Evolutionary conservation across 345 rosid species (phyloP).

Genomic region (Schrenkiella parvula): DNA sequence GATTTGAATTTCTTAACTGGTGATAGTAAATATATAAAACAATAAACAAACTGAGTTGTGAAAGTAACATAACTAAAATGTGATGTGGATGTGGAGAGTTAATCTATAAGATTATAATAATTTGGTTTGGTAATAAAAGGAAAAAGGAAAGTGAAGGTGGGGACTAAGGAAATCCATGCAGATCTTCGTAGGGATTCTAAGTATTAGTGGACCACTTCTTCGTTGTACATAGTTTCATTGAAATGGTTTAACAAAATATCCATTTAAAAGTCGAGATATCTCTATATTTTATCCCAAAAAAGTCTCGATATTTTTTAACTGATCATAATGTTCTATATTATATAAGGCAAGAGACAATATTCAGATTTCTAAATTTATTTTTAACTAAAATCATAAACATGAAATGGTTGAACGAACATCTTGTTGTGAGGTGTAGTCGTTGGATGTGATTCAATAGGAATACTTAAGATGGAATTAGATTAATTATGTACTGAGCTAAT

Average conservation of each 20-base stretch:
- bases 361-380: neutral
- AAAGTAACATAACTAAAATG: conserved; percentile 10
- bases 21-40: neutral
- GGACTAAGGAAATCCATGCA: conserved; percentile 28
- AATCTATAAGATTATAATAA: conserved; percentile 7
- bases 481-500: too few species aligned
- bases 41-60: neutral
- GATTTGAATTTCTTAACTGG: neutral
- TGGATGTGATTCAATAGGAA: neutral
- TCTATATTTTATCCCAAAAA: too few species aligned
- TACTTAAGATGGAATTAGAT: too few species aligned
- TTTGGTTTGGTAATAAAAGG: conserved; percentile 24
- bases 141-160: conserved; percentile 29
- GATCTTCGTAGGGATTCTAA: conserved; percentile 30
- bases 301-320: neutral
- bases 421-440: neutral
- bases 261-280: conserved; percentile 1
- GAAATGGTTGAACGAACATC: neutral
- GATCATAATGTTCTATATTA: neutral
- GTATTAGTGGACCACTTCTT: conserved; percentile 25
- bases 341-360: neutral
- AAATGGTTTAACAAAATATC: conserved; percentile 10
- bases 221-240: conserved; percentile 4
- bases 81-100: conserved; percentile 5
- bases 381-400: neutral